phyloP scores from a whole-genome alignment of 2,329 filamentous ascomycete species.

The Colletotrichum sp. region DNA sequence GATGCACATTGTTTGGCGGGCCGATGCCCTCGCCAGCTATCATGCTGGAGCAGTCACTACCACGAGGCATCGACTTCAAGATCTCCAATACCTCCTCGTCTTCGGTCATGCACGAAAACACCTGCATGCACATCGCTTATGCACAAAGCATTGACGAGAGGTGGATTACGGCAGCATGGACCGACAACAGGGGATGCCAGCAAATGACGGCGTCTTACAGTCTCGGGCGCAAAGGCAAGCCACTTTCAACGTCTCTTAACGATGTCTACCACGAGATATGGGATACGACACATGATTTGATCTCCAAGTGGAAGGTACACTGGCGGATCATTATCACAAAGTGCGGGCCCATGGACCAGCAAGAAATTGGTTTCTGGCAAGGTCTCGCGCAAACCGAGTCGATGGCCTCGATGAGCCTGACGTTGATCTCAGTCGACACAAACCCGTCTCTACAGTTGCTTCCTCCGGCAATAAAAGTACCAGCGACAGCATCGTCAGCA shows the following conservation, averaged over 20 bases:
- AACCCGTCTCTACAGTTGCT: conserved; percentile 68
- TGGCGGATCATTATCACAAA: conserved; percentile 82
- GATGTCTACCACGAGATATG: conserved; percentile 79
- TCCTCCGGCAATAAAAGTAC: conserved; percentile 57
- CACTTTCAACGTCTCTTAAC: conserved; percentile 56
- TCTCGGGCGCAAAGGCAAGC: conserved; percentile 62
- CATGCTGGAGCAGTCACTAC: conserved; percentile 71
- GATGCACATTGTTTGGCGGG: conserved; percentile 65
- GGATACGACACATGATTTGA: conserved; percentile 77
- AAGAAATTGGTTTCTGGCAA: conserved; percentile 68
- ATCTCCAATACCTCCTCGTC: conserved; percentile 70
- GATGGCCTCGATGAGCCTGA: conserved; percentile 56
- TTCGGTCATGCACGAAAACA: conserved; percentile 78
- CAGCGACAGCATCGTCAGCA: conserved; percentile 45
- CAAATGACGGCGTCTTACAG: conserved; percentile 79
- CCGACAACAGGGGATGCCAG: conserved; percentile 75
- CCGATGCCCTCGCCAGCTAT: conserved; percentile 72
- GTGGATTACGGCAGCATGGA: conserved; percentile 84
- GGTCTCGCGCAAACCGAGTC: conserved; percentile 56
- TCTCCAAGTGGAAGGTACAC: conserved; percentile 71
- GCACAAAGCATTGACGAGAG: conserved; percentile 75
- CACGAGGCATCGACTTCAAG: conserved; percentile 78
- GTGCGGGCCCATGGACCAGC: conserved; percentile 69
- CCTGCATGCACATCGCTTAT: conserved; percentile 81
- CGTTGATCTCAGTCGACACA: conserved; percentile 69